phyloP scores from a whole-genome alignment of 2,329 filamentous ascomycete species.

The Ceratocystis alfenasii region DNA sequence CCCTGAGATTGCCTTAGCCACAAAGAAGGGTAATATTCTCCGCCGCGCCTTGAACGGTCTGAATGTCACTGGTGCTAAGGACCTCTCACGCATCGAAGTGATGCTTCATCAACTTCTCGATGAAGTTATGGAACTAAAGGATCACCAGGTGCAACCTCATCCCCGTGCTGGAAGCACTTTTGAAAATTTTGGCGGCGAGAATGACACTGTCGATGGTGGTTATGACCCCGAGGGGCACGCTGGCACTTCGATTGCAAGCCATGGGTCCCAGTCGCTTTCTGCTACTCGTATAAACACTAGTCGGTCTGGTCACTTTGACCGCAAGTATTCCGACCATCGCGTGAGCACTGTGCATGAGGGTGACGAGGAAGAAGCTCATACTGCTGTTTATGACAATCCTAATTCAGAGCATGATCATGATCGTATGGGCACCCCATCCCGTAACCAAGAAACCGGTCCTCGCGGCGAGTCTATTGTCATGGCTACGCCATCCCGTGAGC shows the following conservation, averaged over 20 bases:
- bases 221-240: conserved; percentile 46
- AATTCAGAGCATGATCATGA: conserved; percentile 32
- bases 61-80: conserved; percentile 74
- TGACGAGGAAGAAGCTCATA: conserved; percentile 53
- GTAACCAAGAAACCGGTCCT: conserved; percentile 12
- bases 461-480: conserved; percentile 18
- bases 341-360: conserved; percentile 83
- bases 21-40: conserved; percentile 89
- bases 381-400: conserved; percentile 33
- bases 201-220: conserved; percentile 55
- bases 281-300: conserved; percentile 39
- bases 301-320: conserved; percentile 58
- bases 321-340: conserved; percentile 59
- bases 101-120: conserved; percentile 86
- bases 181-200: conserved; percentile 59
- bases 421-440: conserved; percentile 9
- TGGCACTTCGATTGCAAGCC: conserved; percentile 36
- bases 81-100: conserved; percentile 77
- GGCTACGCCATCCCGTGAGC: conserved; percentile 16
- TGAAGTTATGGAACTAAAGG: conserved; percentile 77
- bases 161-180: conserved; percentile 51
- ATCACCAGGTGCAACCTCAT: conserved; percentile 33
- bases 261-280: conserved; percentile 29
- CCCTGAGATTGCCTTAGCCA: conserved; percentile 45
- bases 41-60: conserved; percentile 84